phyloP scores from a whole-genome alignment of 768 basidiomycete species.

The Termitomyces sp. region DNA sequence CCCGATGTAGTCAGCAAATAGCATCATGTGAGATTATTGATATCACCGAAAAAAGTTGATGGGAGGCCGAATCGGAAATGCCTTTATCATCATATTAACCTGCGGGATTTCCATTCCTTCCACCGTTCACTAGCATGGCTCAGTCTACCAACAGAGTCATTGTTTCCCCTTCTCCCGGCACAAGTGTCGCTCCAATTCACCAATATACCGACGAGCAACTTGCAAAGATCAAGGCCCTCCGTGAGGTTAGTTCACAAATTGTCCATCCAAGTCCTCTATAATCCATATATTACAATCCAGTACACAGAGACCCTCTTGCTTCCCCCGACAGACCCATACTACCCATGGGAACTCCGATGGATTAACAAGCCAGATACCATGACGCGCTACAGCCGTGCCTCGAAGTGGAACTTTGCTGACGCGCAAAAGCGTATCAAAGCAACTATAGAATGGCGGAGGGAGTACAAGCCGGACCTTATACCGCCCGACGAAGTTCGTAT shows the following conservation, averaged over 20 bases:
- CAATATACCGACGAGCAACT: constrained; percentile 62
- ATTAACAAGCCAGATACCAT: constrained; percentile 61
- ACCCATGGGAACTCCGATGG: constrained; percentile 77
- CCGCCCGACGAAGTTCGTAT: constrained; percentile 73
- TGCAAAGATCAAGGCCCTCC: constrained; percentile 51
- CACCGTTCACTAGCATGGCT: constrained; percentile 9
- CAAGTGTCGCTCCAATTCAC: constrained; percentile 46
- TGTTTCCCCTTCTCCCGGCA: constrained; percentile 49
- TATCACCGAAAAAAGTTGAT: constrained; percentile 8
- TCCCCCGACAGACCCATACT: constrained; percentile 64
- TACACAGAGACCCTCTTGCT: constrained; percentile 62
- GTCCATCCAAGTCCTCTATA: neutral
- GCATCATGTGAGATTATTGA: constrained; percentile 4
- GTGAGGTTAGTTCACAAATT: constrained; percentile 40
- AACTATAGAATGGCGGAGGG: constrained; percentile 81
- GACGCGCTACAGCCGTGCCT: constrained; percentile 77
- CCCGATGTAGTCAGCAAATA: neutral
- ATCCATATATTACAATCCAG: constrained; percentile 29
- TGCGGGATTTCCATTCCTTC: neutral
- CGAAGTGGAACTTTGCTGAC: constrained; percentile 78
- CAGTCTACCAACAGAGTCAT: constrained; percentile 36
- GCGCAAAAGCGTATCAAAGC: constrained; percentile 73
- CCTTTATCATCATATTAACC: neutral
- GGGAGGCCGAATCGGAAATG: neutral
- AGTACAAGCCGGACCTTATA: constrained; percentile 82